Conservation (phyloP, 2,329 filamentous ascomycete species). For the Calonectria leucothoes region DNA sequence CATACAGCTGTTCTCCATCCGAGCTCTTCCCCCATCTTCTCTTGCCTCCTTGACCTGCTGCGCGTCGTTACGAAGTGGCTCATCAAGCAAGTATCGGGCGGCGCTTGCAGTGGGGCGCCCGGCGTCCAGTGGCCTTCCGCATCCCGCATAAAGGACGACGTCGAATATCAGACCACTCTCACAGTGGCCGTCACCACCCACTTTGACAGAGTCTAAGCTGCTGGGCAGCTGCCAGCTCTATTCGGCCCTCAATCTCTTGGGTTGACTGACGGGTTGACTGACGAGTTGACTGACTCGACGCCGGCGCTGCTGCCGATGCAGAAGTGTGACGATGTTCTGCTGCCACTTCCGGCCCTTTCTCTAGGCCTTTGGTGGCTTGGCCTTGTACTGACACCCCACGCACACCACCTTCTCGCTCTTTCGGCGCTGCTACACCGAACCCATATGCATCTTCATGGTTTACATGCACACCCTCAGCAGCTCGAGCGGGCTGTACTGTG, state of each 20-base stretch:
- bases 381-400: constrained; percentile 33
- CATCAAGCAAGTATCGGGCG: constrained; percentile 14
- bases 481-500: constrained; percentile 7
- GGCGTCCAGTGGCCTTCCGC: constrained; percentile 12
- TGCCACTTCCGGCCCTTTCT: constrained; percentile 32
- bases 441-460: constrained; percentile 24
- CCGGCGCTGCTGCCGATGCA: neutral
- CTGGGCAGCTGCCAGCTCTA: constrained; percentile 8
- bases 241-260: constrained; percentile 14
- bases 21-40: neutral
- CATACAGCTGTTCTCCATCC: neutral
- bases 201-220: neutral
- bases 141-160: constrained; percentile 20
- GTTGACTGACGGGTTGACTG: constrained; percentile 18
- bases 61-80: constrained; percentile 14
- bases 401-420: constrained; percentile 39
- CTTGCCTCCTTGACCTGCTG: neutral
- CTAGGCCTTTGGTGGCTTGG: constrained; percentile 27
- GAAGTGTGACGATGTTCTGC: constrained; percentile 15
- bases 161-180: constrained; percentile 33
- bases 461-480: constrained; percentile 36
- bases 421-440: constrained; percentile 31
- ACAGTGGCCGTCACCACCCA: constrained; percentile 24
- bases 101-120: constrained; percentile 24
- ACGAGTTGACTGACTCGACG: constrained; percentile 12